Evolutionary conservation across 2,329 filamentous ascomycete species (phyloP), one percentile per base, ranked within the genome.

Genomic region (Hansfordia pulvinata): DNA sequence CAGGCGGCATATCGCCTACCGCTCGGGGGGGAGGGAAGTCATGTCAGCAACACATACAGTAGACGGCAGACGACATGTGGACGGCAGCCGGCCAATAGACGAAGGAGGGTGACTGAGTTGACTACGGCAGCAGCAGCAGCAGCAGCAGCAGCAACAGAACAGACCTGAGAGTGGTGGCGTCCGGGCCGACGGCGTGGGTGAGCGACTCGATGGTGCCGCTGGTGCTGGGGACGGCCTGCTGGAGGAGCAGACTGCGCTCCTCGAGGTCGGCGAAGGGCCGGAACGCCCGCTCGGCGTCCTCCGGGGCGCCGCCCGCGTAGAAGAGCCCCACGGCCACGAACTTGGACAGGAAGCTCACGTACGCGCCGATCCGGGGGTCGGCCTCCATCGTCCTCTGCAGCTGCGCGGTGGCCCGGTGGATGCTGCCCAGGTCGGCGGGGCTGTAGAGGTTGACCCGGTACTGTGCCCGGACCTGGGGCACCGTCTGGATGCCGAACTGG

Each of bases 321-420:
- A 42, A 21, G 2, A 35, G 19, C 3, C 35, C 31, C 3, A 32
- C 34, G 2, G 19, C 28, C 4, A 35, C 28, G 10, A 29, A 29
- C 1, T n/a, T 18, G 8, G 30, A 10, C 14, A 27, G 27, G 27
- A 38, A 35, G 20, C 21, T 35, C 6, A 28, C 13, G 22, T 37
- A 38, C 4, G 37, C 5, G 13, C 30, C 33, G 6, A 35, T 20
- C 17, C 35, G 36, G 4, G 28, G 27, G 13, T 42, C 35, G 3
- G 17, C 23, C 17, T 40, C 38, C 37, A 40, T 40, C 3, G 31
- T 25, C n/a, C 34, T n/a, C 14, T 39, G 37, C 2, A 33, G 19
- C 2, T 22, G 4, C 3, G 30, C 8, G 2, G 31, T 35, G 2
- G 37, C 32, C 5, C 17, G 18, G 3, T 36, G 18, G 14, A 40